Conservation (phyloP, 2,329 filamentous ascomycete species). For the Fusarium gaditjirri region DNA sequence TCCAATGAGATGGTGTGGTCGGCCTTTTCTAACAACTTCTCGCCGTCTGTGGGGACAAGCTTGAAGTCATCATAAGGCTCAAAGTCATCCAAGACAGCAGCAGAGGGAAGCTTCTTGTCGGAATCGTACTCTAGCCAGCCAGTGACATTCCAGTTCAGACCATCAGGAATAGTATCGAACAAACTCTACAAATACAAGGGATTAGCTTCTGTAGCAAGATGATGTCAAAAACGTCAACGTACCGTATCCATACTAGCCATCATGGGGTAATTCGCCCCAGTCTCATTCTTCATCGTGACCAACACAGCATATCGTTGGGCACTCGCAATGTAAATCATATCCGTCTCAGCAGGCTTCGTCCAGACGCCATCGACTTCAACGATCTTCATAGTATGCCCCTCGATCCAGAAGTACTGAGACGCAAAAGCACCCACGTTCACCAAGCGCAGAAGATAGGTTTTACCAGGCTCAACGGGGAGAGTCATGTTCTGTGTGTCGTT, state of each 20-base stretch:
- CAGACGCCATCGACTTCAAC: neutral
- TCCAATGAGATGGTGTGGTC: neutral
- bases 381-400: neutral
- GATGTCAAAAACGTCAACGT: rapidly evolving
- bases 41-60: neutral
- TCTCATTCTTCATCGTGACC: neutral
- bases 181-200: rapidly evolving
- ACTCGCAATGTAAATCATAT: neutral
- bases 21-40: neutral
- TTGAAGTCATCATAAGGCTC: neutral
- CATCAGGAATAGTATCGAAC: neutral
- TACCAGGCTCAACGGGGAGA: neutral
- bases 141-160: neutral
- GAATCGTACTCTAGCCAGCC: neutral
- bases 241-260: neutral
- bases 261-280: neutral
- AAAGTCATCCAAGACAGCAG: neutral
- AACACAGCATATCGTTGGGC: neutral
- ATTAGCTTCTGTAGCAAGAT: neutral
- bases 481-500: neutral
- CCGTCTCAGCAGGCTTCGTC: neutral
- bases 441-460: neutral
- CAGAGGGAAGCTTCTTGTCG: neutral
- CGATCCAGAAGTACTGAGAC: neutral
- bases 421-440: neutral